Conservation (phyloP, 176 grass and related monocot genomes). For the Pontederia paniculata region DNA sequence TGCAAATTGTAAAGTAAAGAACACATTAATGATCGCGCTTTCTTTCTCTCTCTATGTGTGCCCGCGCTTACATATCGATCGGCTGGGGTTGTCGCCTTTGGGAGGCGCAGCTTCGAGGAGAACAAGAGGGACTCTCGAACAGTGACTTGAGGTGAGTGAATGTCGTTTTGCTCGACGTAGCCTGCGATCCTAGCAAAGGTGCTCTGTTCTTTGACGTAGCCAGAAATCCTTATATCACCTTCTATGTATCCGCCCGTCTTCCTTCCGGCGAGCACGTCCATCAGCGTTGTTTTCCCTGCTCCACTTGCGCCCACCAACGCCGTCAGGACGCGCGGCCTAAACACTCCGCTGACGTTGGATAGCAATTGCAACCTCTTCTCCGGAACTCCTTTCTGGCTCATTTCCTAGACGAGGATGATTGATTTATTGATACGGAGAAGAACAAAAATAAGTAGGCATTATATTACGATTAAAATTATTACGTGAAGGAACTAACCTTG, state of each 20-base stretch:
- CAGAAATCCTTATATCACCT: slow-evolving; percentile 59
- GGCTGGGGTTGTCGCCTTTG: slow-evolving; percentile 37
- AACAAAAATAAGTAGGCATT: too few species aligned
- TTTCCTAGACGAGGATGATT: slow-evolving; percentile 25
- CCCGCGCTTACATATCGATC: slow-evolving; percentile 33
- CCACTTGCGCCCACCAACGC: slow-evolving; percentile 72
- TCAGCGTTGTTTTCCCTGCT: slow-evolving; percentile 68
- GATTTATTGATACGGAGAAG: too few species aligned
- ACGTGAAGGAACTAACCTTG: slow-evolving; percentile 23
- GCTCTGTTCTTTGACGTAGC: slow-evolving; percentile 52
- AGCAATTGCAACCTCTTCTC: slow-evolving; percentile 53
- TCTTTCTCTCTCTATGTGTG: too few species aligned
- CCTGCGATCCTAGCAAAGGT: slow-evolving; percentile 68
- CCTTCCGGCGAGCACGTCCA: slow-evolving; percentile 68
- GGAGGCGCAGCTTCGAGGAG: slow-evolving; percentile 51
- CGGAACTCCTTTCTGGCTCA: slow-evolving; percentile 29
- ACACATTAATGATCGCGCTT: neutral
- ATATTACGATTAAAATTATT: too few species aligned
- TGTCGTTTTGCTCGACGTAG: slow-evolving; percentile 84
- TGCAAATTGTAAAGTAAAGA: too few species aligned
- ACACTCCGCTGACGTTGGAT: slow-evolving; percentile 51
- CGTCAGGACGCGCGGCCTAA: slow-evolving; percentile 58
- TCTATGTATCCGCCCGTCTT: slow-evolving; percentile 67
- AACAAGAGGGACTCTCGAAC: slow-evolving; percentile 72
- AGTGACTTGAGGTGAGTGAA: slow-evolving; percentile 73